Conservation (phyloP, 306 rosid species). For the Vigna hirtella region DNA sequence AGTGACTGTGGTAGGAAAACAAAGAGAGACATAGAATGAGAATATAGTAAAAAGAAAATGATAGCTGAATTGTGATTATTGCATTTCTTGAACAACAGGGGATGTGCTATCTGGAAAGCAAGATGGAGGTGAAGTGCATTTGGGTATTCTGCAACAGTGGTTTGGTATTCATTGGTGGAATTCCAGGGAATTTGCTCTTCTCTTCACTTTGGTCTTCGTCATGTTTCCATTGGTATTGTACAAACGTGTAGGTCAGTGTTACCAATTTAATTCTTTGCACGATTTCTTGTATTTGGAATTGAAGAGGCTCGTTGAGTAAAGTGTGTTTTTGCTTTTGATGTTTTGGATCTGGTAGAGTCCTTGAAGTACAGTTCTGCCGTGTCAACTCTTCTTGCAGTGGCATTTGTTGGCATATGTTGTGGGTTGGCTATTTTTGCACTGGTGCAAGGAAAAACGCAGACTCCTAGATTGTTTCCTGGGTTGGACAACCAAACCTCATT, state of each 20-base stretch:
- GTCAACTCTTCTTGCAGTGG: constrained; percentile 80
- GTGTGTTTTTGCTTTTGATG: neutral
- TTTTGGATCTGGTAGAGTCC: constrained; percentile 57
- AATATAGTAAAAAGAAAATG: neutral
- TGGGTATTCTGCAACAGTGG: constrained; percentile 92
- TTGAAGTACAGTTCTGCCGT: constrained; percentile 83
- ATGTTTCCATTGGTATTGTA: constrained; percentile 80
- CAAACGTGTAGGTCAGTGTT: constrained; percentile 73
- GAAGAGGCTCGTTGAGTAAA: constrained; percentile 7
- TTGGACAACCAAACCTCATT: constrained; percentile 69
- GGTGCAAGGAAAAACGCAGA: constrained; percentile 70
- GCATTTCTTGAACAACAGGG: constrained; percentile 51
- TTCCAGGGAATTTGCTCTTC: constrained; percentile 71
- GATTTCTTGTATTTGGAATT: constrained; percentile 30
- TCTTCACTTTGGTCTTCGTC: constrained; percentile 62
- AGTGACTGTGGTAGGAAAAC: neutral
- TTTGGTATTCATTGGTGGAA: constrained; percentile 98
- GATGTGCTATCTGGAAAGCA: constrained; percentile 83
- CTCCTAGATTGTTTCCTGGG: constrained; percentile 72
- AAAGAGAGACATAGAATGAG: neutral
- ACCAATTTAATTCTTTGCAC: neutral
- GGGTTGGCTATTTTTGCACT: constrained; percentile 73
- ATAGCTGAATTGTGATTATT: neutral
- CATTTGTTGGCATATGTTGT: constrained; percentile 84
- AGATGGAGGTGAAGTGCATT: constrained; percentile 60